Percentiles rank a stretch among this genome's conserved stretches.
Evolutionary conservation across 345 rosid genomes (phyloP).

Genomic region (Syzygium jambos): DNA sequence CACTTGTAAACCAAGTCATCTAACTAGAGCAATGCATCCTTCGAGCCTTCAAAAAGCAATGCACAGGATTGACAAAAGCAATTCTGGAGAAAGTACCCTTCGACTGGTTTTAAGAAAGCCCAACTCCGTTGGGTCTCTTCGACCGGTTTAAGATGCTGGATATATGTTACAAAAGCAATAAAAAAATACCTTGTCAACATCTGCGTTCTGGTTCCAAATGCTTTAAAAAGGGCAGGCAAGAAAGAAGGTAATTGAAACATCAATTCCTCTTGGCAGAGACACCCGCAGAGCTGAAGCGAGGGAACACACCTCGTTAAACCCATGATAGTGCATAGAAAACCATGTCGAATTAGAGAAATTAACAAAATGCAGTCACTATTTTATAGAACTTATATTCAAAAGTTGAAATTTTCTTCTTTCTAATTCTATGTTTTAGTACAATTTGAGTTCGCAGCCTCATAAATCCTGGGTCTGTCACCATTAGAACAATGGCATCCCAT

Average conservation of each 20-base stretch:
- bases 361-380: not conserved
- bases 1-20: not conserved
- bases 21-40: not conserved
- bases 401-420: not conserved
- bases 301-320: not conserved
- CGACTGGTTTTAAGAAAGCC: not conserved
- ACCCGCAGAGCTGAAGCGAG: conserved; percentile 26
- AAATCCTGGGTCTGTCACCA: not conserved
- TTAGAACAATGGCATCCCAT: not conserved
- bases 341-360: not conserved
- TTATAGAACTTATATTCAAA: not conserved
- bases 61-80: not conserved
- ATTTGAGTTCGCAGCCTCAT: not conserved
- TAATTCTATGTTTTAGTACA: not conserved
- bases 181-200: conserved; percentile 40
- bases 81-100: not conserved
- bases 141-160: not conserved
- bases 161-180: not conserved
- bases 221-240: conserved; percentile 43
- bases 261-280: conserved; percentile 43
- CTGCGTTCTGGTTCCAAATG: conserved; percentile 51
- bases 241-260: conserved; percentile 44
- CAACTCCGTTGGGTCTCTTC: not conserved
- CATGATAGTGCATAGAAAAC: not conserved
- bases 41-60: not conserved